Percentiles rank a stretch among this genome's conserved stretches.
phyloP scores from a whole-genome alignment of 2,329 filamentous ascomycete species.

The Byssochlamys sp. region DNA sequence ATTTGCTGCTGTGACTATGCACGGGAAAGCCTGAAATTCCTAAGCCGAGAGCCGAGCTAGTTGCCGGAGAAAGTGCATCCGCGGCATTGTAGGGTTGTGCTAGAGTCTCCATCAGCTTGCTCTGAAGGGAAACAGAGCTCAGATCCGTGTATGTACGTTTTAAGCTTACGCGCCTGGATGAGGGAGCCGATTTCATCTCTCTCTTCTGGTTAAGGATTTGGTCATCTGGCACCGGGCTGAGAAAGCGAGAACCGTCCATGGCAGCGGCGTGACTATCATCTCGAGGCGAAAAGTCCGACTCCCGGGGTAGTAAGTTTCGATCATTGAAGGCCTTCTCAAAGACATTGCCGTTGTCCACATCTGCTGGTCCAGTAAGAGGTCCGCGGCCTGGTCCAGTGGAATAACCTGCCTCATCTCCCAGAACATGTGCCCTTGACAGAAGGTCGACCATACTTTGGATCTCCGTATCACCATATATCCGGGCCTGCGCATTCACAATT shows the following conservation, averaged over 20 bases:
- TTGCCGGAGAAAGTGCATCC: slow-evolving; percentile 36
- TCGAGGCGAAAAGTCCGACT: not conserved
- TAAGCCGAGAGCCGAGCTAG: slow-evolving; percentile 25
- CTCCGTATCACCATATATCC: slow-evolving; percentile 71
- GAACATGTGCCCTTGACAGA: slow-evolving; percentile 68
- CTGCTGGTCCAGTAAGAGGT: slow-evolving; percentile 71
- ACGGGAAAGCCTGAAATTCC: slow-evolving; percentile 44
- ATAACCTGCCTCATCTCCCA: slow-evolving; percentile 43
- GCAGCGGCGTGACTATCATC: slow-evolving; percentile 7
- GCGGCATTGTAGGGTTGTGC: slow-evolving; percentile 64
- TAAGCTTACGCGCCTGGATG: slow-evolving; percentile 56
- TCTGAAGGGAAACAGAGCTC: slow-evolving; percentile 62
- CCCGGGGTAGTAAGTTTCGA: slow-evolving; percentile 5
- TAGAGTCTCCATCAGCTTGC: slow-evolving; percentile 74
- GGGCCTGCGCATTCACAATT: slow-evolving; percentile 73
- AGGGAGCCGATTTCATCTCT: slow-evolving; percentile 36
- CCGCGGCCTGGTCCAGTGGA: slow-evolving; percentile 43
- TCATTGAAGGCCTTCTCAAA: slow-evolving; percentile 74
- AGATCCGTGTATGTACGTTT: slow-evolving; percentile 86
- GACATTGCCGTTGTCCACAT: slow-evolving; percentile 63
- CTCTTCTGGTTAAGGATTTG: slow-evolving; percentile 21
- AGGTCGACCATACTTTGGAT: slow-evolving; percentile 85
- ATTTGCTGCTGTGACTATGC: slow-evolving; percentile 84
- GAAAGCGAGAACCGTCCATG: slow-evolving; percentile 15
- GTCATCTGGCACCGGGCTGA: slow-evolving; percentile 24